Conservation (phyloP, 2,329 filamentous ascomycete species). For the Fusarium sp. region DNA sequence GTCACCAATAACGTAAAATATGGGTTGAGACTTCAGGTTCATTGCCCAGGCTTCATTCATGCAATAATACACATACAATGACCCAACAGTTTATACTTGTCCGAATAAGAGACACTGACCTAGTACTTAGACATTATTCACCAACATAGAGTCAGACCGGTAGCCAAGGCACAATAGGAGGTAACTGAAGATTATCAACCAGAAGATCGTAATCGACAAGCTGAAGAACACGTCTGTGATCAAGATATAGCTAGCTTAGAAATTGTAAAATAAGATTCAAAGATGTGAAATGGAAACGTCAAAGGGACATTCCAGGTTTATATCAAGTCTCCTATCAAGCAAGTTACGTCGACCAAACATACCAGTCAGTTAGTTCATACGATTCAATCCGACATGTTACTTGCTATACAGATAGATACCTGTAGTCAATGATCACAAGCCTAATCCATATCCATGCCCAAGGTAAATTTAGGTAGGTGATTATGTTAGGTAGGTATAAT, state of each 20-base stretch:
- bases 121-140: neutral
- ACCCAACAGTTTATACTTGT: neutral
- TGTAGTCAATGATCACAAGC: neutral
- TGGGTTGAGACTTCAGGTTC: too few species aligned
- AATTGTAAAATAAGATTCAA: neutral
- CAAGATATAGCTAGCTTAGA: neutral
- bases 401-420: neutral
- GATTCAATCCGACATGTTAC: neutral
- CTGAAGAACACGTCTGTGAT: neutral
- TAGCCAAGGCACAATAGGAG: neutral
- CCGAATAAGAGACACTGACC: neutral
- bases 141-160: neutral
- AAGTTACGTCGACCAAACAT: neutral
- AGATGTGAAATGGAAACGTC: neutral
- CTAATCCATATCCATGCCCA: neutral
- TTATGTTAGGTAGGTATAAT: neutral
- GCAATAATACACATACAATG: neutral
- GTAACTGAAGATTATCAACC: neutral
- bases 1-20: neutral
- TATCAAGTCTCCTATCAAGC: neutral
- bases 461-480: neutral
- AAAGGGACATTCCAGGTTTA: neutral
- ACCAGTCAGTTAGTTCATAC: neutral
- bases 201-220: neutral
- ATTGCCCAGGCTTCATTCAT: too few species aligned